Evolutionary conservation across 2,329 filamentous ascomycete species (phyloP).

Genomic region (Cercospora canescens): DNA sequence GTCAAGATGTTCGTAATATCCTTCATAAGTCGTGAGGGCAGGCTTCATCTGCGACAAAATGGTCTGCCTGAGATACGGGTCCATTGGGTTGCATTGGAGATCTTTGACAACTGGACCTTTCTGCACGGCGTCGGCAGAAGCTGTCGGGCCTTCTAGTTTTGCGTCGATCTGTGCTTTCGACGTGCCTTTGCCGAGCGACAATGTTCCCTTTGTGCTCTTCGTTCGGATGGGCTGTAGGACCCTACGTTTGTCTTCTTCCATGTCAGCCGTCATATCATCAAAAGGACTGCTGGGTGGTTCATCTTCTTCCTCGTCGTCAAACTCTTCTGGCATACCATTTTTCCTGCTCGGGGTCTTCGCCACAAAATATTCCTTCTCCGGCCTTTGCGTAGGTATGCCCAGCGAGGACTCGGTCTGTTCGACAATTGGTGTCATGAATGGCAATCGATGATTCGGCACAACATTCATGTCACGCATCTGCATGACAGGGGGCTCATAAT

Average conservation of each 20-base stretch:
- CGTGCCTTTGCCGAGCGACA: slow-evolving; percentile 35
- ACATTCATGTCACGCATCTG: slow-evolving; percentile 79
- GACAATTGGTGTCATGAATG: slow-evolving; percentile 98
- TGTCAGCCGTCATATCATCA: slow-evolving; percentile 60
- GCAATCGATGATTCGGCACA: slow-evolving; percentile 84
- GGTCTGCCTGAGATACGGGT: slow-evolving; percentile 69
- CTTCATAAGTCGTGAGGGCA: slow-evolving; percentile 70
- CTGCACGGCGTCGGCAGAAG: slow-evolving; percentile 44
- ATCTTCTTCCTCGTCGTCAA: slow-evolving; percentile 42
- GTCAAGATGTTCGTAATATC: slow-evolving; percentile 73
- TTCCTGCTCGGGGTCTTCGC: slow-evolving; percentile 77
- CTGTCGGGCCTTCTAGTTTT: slow-evolving; percentile 21
- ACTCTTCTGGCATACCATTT: slow-evolving; percentile 40
- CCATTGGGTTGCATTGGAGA: slow-evolving; percentile 82
- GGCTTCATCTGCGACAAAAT: slow-evolving; percentile 76
- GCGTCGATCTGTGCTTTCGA: slow-evolving; percentile 36
- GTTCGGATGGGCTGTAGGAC: slow-evolving; percentile 54
- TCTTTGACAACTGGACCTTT: slow-evolving; percentile 80
- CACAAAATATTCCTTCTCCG: slow-evolving; percentile 57
- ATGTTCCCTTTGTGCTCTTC: slow-evolving; percentile 48
- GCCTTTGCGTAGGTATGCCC: slow-evolving; percentile 61
- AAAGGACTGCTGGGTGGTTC: slow-evolving; percentile 70
- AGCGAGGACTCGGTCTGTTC: slow-evolving; percentile 91
- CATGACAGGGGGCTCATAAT: slow-evolving; percentile 72
- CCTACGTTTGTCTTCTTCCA: slow-evolving; percentile 43